phyloP scores from a whole-genome alignment of 345 rosid species.

The Cochlearia excelsa region DNA sequence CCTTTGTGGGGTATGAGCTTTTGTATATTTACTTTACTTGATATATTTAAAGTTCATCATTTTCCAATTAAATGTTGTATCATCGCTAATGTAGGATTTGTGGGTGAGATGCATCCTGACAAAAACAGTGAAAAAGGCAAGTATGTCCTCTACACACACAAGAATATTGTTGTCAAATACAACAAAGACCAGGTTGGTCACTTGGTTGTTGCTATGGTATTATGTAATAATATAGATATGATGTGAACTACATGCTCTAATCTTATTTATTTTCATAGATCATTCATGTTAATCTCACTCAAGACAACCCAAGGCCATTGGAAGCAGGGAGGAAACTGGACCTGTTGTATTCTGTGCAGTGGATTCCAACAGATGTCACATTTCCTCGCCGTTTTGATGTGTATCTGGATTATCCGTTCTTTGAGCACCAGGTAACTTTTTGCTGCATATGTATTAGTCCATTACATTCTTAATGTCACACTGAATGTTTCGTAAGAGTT shows the following conservation, averaged over 20 bases:
- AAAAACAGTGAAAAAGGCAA: slow-evolving; percentile 72
- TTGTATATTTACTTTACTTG: slow-evolving; percentile 11
- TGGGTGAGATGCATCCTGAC: slow-evolving; percentile 78
- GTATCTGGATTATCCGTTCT: slow-evolving; percentile 88
- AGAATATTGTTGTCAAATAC: slow-evolving; percentile 56
- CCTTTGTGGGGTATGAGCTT: slow-evolving; percentile 75
- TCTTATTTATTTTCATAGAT: slow-evolving; percentile 44
- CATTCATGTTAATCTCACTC: slow-evolving; percentile 84
- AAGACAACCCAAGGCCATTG: slow-evolving; percentile 69
- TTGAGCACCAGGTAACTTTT: slow-evolving; percentile 81
- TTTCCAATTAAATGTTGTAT: not conserved
- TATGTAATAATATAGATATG: slow-evolving; percentile 16
- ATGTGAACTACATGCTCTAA: slow-evolving; percentile 8
- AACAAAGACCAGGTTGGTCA: slow-evolving; percentile 73
- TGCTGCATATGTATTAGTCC: slow-evolving; percentile 16
- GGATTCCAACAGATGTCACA: slow-evolving; percentile 62
- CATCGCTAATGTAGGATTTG: slow-evolving; percentile 55
- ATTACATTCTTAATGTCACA: slow-evolving; percentile 5
- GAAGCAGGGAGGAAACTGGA: slow-evolving; percentile 63
- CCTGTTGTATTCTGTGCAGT: slow-evolving; percentile 83
- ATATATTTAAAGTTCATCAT: not conserved
- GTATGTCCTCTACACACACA: slow-evolving; percentile 77
- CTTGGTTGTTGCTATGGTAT: slow-evolving; percentile 21
- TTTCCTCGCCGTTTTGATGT: slow-evolving; percentile 92
- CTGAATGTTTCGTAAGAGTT: slow-evolving; percentile 9